Evolutionary conservation across 2,329 filamentous ascomycete species (phyloP), one percentile per base, ranked within the genome.

Genomic region (Talaromyces pinophilus): DNA sequence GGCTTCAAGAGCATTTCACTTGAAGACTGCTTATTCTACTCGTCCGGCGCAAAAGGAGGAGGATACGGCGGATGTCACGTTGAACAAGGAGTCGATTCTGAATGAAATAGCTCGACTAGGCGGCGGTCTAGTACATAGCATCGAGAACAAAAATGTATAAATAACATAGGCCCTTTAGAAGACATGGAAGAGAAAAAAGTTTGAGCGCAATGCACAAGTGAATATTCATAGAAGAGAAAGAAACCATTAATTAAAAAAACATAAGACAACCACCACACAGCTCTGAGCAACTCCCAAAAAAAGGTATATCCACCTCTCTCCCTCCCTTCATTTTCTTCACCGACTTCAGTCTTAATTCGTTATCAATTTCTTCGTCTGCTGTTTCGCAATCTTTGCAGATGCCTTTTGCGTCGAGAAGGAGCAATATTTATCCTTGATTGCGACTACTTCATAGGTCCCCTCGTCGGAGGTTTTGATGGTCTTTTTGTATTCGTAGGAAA

Each of bases 391-490:
- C 69, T 82, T 85, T 62, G 82, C 82, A 64, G 84, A 79, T 46
- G 84, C 79, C 70, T 87, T 85, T 74, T 89, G 86, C 68, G 89
- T 94, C 55, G 92, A 92, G 78, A 96, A 97, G 30, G 92, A 89
- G 77, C 95, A 99, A 81, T 87, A 96, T 74, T 88, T 88, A 79
- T 99, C 95, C 83, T 96, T 96, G 79, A 99, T 97, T 11, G 92
- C 90, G 35, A 98, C 92, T 19, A 99, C 94, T 81, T 99, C 95
- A 76, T 99, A 99, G 71, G 93, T 97, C 60, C 95, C 95, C 83
- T 98, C 95, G 75, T 97, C 92, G 71, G 90, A 93, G 30, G 93
- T 93, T 72, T 89, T 89, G 72, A 98, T 87, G 30, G 88, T 87
- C 84, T 96, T 93, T 73, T 82, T 89, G 77, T 92, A 86, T 73